phyloP scores from a whole-genome alignment of 139 green algal genomes.

The Edaphochlamys debaryana region DNA sequence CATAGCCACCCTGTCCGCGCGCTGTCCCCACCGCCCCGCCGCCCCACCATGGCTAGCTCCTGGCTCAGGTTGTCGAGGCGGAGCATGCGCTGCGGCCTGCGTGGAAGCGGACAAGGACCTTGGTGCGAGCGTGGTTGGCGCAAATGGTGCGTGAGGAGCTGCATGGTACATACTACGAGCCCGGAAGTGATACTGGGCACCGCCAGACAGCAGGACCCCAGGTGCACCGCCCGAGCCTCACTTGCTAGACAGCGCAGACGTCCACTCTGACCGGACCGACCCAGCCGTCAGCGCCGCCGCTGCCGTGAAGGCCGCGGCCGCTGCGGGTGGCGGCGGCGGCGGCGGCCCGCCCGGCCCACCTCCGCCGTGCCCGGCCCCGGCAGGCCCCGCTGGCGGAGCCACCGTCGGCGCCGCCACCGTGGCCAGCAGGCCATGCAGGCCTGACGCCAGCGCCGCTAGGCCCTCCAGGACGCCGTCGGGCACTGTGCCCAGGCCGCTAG shows the following conservation, averaged over 20 bases:
- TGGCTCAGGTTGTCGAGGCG: constrained; percentile 12
- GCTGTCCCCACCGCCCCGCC: too few relatives aligned
- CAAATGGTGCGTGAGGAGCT: too few relatives aligned
- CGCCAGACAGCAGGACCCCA: not conserved
- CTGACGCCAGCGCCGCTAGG: not conserved
- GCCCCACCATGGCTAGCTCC: constrained; percentile 34
- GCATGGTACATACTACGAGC: too few relatives aligned
- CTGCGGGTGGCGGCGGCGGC: too few relatives aligned
- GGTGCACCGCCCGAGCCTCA: too few relatives aligned
- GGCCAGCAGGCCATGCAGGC: not conserved
- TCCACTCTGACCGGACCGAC: constrained; percentile 7
- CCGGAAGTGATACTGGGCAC: too few relatives aligned
- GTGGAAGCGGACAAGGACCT: too few relatives aligned
- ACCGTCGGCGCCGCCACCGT: not conserved
- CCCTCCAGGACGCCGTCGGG: constrained; percentile 1
- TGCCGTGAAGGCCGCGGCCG: not conserved
- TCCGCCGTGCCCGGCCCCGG: too few relatives aligned
- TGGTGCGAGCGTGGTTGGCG: too few relatives aligned
- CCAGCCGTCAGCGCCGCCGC: not conserved
- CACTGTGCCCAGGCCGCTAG: not conserved
- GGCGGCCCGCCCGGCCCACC: too few relatives aligned
- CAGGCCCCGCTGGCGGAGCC: too few relatives aligned
- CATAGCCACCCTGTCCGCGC: too few relatives aligned
- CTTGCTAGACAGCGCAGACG: constrained; percentile 20
- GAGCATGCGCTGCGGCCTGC: constrained; percentile 20